These are phyloP conservation scores for Cyclaneusma minus DNA, from an alignment of 2,329 filamentous ascomycete genomes.

Conservation along the genomic window DNA sequence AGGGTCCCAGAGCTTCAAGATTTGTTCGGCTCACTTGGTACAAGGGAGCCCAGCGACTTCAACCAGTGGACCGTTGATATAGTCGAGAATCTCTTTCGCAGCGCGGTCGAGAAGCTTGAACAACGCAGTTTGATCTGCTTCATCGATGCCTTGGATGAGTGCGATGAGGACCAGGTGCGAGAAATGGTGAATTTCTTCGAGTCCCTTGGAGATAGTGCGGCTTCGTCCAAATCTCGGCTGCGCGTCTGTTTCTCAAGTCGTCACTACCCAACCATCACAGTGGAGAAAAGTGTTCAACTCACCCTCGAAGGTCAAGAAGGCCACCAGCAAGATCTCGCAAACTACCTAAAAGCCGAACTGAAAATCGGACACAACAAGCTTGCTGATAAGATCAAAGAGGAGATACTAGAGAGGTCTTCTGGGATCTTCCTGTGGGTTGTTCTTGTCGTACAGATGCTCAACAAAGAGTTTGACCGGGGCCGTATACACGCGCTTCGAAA, in stretches of 20 bases:
- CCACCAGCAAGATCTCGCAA: conserved; percentile 14
- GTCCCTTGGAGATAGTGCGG: conserved; percentile 8
- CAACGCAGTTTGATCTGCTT: conserved; percentile 16
- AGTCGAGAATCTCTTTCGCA: conserved; percentile 15
- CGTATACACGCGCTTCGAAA: conserved; percentile 11
- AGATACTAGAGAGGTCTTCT: conserved; percentile 10
- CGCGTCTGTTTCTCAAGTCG: conserved; percentile 14
- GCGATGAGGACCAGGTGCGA: conserved; percentile 15
- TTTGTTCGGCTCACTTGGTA: conserved; percentile 16
- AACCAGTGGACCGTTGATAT: conserved; percentile 11
- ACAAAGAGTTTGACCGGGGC: conserved; percentile 22
- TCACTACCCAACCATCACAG: conserved; percentile 14
- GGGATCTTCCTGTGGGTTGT: conserved; percentile 15
- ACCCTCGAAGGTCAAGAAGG: conserved; percentile 13
- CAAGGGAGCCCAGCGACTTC: conserved; percentile 7
- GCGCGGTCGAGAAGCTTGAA: conserved; percentile 14
- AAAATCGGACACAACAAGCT: conserved; percentile 7
- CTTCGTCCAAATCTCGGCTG: conserved; percentile 4
- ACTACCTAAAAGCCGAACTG: conserved; percentile 13
- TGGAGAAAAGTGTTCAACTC: conserved; percentile 10
- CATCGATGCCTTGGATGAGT: conserved; percentile 23
- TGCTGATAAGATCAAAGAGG: conserved; percentile 8
- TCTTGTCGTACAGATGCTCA: conserved; percentile 22
- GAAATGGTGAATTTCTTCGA: conserved; percentile 18
- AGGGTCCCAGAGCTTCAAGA: conserved; percentile 19